Base-by-base conservation (phyloP, 768 basidiomycete genomes). In the Trametes elegans region DNA sequence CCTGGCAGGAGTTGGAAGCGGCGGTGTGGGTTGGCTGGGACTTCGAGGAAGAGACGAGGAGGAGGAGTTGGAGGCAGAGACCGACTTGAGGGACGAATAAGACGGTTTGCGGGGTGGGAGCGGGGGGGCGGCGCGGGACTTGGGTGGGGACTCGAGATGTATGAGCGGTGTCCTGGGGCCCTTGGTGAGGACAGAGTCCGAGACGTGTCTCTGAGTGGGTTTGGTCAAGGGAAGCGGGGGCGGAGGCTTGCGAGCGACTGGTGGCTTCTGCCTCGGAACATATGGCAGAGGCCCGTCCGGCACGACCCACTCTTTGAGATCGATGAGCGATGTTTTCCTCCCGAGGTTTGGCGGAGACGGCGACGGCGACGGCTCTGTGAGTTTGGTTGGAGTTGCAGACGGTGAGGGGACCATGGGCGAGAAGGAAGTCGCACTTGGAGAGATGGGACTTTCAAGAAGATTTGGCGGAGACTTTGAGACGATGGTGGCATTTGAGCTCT, bases 231-330 rank as follows among this genome's bases (percentile, higher is more conserved):
- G 48, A 5, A 53, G 44, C 7, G 41, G 47, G 2, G 57, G 57
- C 11, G 53, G 49, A 24, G 59, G 61, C 42, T 57, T 62, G 27
- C 58, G 43, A 21, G 39, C 43, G 11, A 49, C 28, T 4, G 53
- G 58, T 24, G 52, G 62, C 41, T 41, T 58, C 38, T 64, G 63
- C 36, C 63, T 59, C 19, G 61, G 61, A 10, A 57, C 63, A 41
- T 64, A 64, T 10, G 63, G 63, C 10, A 57, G 67, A 21, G 79
- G 75, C 9, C 79, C 82, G 59, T 85, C 83, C 43, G 85, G 86
- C 49, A 87, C 73, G 49, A 87, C 78, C 86, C 87, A 88, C 67
- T 89, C 87, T 53, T 79, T 79, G 54, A 89, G 74, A 70, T 89
- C 87, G 60, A 88, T 80, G 48, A 87, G 73, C 31, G 87, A 87